A percentile compares a stretch with the other conserved stretches of the same genome.
Evolutionary conservation across 495 filamentous ascomycete genomes (phyloP).

Genomic region (Penicillium bovifimosum): DNA sequence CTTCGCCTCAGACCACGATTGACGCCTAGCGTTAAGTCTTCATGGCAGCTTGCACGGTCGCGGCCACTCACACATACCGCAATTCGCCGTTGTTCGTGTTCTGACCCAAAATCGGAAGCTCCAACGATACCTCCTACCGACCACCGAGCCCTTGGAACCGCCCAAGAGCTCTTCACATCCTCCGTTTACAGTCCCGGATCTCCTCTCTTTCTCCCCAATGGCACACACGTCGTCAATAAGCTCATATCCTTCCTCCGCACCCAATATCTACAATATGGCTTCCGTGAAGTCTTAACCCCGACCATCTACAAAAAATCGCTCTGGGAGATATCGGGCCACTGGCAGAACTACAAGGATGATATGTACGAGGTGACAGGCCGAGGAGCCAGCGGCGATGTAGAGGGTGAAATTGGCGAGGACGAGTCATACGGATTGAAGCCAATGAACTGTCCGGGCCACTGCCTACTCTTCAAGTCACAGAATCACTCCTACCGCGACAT

Average conservation of each 20-base stretch:
- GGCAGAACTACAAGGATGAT: conserved; percentile 90
- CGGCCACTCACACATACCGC: conserved; percentile 35
- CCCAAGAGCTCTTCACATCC: conserved; percentile 73
- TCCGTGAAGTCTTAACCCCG: conserved; percentile 86
- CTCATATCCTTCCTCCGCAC: conserved; percentile 78
- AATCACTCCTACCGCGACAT: conserved; percentile 73
- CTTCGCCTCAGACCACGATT: conserved; percentile 20
- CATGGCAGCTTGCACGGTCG: conserved; percentile 4
- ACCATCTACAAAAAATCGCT: conserved; percentile 90
- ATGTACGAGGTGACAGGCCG: conserved; percentile 84
- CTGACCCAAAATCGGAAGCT: conserved; percentile 21
- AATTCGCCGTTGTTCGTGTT: conserved; percentile 35
- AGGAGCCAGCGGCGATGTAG: conserved; percentile 44
- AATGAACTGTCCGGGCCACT: conserved; percentile 97
- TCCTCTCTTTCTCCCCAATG: conserved; percentile 81
- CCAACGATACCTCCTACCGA: conserved; percentile 39
- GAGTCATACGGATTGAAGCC: conserved; percentile 89
- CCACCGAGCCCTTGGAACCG: conserved; percentile 64
- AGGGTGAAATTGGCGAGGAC: conserved; percentile 51
- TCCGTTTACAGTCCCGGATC: conserved; percentile 81
- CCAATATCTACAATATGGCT: conserved; percentile 83
- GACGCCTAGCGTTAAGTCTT: conserved; percentile 1
- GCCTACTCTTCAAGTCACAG: conserved; percentile 73
- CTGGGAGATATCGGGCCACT: conserved; percentile 86
- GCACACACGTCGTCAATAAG: conserved; percentile 81